Evolutionary conservation across 2,329 filamentous ascomycete genomes (phyloP).

Genomic region (Dactylonectria macrodidyma): DNA sequence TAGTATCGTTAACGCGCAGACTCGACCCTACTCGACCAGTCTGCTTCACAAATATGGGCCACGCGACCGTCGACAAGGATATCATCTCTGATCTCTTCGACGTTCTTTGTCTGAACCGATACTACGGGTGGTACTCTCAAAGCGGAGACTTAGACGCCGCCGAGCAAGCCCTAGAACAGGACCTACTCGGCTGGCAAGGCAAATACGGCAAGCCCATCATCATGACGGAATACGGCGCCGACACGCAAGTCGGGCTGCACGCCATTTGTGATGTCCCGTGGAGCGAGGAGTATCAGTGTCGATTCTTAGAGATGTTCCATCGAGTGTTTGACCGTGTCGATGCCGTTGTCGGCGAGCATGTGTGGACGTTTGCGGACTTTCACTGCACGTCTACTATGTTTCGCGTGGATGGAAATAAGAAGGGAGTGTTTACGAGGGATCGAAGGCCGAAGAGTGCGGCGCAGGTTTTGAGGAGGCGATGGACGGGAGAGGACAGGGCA

Average conservation of each 20-base stretch:
- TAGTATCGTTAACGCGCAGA: conserved; percentile 18
- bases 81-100: conserved; percentile 31
- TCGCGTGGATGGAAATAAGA: conserved; percentile 39
- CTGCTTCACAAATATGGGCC: conserved; percentile 28
- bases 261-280: conserved; percentile 34
- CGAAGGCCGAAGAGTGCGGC: conserved; percentile 17
- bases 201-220: conserved; percentile 34
- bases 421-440: conserved; percentile 37
- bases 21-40: conserved; percentile 30
- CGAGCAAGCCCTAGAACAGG: conserved; percentile 23
- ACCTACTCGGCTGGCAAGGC: conserved; percentile 21
- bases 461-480: conserved; percentile 10
- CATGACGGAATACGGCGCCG: conserved; percentile 32
- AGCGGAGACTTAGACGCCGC: conserved; percentile 28
- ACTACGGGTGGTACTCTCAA: conserved; percentile 34
- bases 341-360: conserved; percentile 35
- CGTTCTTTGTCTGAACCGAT: conserved; percentile 31
- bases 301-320: conserved; percentile 35
- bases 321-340: conserved; percentile 36
- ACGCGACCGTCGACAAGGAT: conserved; percentile 20
- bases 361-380: conserved; percentile 41
- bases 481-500: not conserved
- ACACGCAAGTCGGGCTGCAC: conserved; percentile 27
- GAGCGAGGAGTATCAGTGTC: conserved; percentile 38
- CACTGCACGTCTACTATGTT: conserved; percentile 33